A percentile compares a stretch with the other conserved stretches of the same genome.
Evolutionary conservation across 306 rosid genomes (phyloP).

Genomic region (Vigna mungo): DNA sequence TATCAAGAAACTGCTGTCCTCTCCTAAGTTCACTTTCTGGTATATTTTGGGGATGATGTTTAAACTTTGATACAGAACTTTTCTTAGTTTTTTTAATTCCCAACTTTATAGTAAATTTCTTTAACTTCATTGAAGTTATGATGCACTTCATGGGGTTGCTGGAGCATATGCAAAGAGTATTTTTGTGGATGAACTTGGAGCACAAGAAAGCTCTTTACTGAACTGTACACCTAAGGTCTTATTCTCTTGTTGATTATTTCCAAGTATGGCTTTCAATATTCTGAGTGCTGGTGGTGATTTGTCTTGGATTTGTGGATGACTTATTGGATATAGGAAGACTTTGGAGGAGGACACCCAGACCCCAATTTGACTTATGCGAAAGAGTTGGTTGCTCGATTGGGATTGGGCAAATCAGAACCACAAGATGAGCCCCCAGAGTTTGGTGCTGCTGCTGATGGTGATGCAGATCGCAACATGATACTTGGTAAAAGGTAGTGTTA

Average conservation of each 20-base stretch:
- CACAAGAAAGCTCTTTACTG: conserved; percentile 87
- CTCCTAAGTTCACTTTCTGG: conserved; percentile 97
- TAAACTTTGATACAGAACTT: conserved; percentile 33
- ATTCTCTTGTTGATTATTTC: conserved; percentile 32
- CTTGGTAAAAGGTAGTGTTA: conserved; percentile 89
- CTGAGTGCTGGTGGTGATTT: conserved; percentile 17
- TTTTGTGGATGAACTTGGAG: conserved; percentile 99
- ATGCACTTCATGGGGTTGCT: conserved; percentile 91
- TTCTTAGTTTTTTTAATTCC: neutral
- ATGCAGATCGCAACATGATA: conserved; percentile 99
- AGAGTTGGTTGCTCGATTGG: conserved; percentile 94
- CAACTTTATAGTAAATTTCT: conserved; percentile 30
- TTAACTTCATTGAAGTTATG: conserved; percentile 63
- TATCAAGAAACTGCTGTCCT: conserved; percentile 72
- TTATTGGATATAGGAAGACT: conserved; percentile 82
- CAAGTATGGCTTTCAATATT: conserved; percentile 28
- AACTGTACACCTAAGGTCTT: conserved; percentile 94
- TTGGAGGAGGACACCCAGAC: conserved; percentile 99
- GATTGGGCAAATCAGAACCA: conserved; percentile 78
- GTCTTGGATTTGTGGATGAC: conserved; percentile 37
- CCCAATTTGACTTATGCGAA: conserved; percentile 99
- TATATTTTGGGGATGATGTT: conserved; percentile 46
- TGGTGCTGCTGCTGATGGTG: conserved; percentile 99
- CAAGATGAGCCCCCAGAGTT: conserved; percentile 91
- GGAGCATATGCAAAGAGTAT: conserved; percentile 96